phyloP scores from a whole-genome alignment of 331 rosid species.

The Prunus yedoensis region DNA sequence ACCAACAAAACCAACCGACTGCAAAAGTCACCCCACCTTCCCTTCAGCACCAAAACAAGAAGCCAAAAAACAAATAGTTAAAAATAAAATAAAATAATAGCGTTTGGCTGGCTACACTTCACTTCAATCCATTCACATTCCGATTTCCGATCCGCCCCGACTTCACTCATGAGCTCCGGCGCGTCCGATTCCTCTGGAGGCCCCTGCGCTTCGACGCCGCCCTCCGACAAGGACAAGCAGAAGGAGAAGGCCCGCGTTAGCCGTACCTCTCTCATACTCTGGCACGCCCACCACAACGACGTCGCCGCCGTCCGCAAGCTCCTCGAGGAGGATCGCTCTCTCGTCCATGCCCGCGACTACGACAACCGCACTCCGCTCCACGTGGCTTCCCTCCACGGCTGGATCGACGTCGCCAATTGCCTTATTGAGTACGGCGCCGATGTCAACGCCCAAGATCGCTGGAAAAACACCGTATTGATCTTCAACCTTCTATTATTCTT shows the following conservation, averaged over 20 bases:
- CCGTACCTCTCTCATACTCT: conserved; percentile 79
- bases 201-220: background rate
- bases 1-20: background rate
- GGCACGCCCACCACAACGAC: conserved; percentile 99
- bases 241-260: conserved; percentile 90
- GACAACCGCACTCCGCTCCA: conserved; percentile 97
- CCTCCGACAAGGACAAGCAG: conserved; percentile 46
- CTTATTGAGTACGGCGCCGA: conserved; percentile 83
- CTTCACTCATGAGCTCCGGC: conserved; percentile 57
- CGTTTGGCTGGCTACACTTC: background rate
- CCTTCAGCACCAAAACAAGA: background rate
- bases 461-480: conserved; percentile 82
- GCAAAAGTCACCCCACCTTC: background rate
- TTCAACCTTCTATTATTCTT: background rate
- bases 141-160: conserved; percentile 7
- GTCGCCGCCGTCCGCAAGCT: conserved; percentile 82
- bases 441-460: conserved; percentile 98
- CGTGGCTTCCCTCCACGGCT: conserved; percentile 90
- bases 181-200: conserved; percentile 27
- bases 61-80: background rate
- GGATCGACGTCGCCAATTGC: conserved; percentile 86
- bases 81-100: background rate
- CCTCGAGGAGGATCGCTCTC: conserved; percentile 81
- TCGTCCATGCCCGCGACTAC: conserved; percentile 82
- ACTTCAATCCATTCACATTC: conserved; percentile 13